phyloP scores from a whole-genome alignment of 192 early-diverging fungal species.

The Phlyctochytrium planicorne region DNA sequence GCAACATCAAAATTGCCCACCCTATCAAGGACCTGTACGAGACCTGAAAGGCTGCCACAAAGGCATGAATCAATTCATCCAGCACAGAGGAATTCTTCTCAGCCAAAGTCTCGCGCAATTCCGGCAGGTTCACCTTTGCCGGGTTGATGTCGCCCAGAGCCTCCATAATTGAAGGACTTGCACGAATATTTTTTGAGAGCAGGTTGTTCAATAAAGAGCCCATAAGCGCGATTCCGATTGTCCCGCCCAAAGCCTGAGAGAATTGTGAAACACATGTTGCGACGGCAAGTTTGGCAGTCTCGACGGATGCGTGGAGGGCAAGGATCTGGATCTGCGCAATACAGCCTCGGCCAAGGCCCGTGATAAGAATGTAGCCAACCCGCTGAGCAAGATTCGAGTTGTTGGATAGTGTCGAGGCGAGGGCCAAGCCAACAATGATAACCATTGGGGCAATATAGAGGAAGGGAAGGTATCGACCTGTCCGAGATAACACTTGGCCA shows the following conservation, averaged over 20 bases:
- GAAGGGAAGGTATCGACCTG: conserved; percentile 59
- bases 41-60: conserved; percentile 24
- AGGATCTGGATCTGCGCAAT: conserved; percentile 71
- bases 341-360: conserved; percentile 74
- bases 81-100: conserved; percentile 9
- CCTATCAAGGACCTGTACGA: conserved; percentile 27
- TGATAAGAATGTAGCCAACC: conserved; percentile 64
- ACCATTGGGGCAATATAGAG: conserved; percentile 61
- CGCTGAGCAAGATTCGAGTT: conserved; percentile 49
- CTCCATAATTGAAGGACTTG: background rate
- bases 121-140: background rate
- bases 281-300: conserved; percentile 7
- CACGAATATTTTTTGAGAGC: conserved; percentile 42
- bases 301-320: conserved; percentile 36
- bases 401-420: conserved; percentile 62
- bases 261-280: conserved; percentile 41
- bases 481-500: conserved; percentile 62
- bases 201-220: conserved; percentile 66
- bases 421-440: conserved; percentile 60
- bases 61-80: conserved; percentile 22
- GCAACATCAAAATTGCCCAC: conserved; percentile 37
- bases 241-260: conserved; percentile 57
- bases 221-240: conserved; percentile 64
- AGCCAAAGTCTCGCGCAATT: background rate
- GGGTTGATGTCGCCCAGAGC: background rate